Conservation (phyloP, 345 rosid species). For the Brassica carinata region DNA sequence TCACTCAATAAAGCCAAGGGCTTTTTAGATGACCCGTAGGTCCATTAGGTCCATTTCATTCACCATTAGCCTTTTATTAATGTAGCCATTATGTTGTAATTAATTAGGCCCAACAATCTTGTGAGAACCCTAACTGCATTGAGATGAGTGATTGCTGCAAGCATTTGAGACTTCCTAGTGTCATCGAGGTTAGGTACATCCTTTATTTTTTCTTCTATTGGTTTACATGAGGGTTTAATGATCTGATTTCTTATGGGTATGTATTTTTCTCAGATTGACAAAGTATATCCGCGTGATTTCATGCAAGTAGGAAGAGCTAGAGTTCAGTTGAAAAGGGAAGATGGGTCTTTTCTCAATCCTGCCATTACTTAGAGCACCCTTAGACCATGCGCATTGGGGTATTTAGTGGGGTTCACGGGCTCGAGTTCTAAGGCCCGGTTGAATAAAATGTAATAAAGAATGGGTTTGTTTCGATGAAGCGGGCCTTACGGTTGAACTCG, state of each 20-base stretch:
- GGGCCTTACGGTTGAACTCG: not conserved
- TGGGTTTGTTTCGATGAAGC: not conserved
- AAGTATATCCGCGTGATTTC: slow-evolving; percentile 91
- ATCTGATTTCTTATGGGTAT: not conserved
- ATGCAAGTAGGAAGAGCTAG: slow-evolving; percentile 94
- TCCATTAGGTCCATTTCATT: too few relatives aligned
- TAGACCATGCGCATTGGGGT: not conserved
- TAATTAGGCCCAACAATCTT: too few relatives aligned
- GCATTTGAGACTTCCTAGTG: slow-evolving; percentile 60
- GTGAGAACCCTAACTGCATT: slow-evolving; percentile 72
- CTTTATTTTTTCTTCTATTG: too few relatives aligned
- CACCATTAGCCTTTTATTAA: too few relatives aligned
- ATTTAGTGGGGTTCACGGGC: not conserved
- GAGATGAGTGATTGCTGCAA: slow-evolving; percentile 89
- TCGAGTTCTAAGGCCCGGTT: not conserved
- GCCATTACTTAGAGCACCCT: slow-evolving; percentile 57
- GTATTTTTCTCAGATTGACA: slow-evolving; percentile 54
- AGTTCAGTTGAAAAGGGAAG: slow-evolving; percentile 73
- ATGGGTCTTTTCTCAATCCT: slow-evolving; percentile 74
- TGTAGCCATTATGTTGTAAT: too few relatives aligned
- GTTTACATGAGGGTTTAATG: too few relatives aligned
- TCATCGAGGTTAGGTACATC: too few relatives aligned
- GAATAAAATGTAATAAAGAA: too few relatives aligned
- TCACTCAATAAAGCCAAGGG: too few relatives aligned
- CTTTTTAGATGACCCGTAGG: too few relatives aligned